Percentiles rank a stretch among this genome's conserved stretches.
Conservation (phyloP, 2,329 filamentous ascomycete species). For the Didymella exigua region DNA sequence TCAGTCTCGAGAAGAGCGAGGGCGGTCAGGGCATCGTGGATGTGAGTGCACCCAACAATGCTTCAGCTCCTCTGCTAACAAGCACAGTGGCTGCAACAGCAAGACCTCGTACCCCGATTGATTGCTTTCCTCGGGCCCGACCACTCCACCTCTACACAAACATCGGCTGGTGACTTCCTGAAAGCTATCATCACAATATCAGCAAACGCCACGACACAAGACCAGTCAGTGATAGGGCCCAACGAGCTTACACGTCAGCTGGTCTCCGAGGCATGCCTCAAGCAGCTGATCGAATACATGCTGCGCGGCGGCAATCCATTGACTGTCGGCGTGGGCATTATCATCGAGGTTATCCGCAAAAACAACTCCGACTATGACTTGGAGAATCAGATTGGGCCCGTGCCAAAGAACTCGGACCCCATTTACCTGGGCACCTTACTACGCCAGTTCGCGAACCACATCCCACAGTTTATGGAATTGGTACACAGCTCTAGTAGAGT, state of each 20-base stretch:
- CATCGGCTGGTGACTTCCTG: constrained; percentile 93
- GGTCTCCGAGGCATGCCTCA: constrained; percentile 82
- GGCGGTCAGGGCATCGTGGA: constrained; percentile 92
- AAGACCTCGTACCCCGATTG: constrained; percentile 84
- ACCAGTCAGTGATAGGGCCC: constrained; percentile 97
- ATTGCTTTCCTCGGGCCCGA: constrained; percentile 86
- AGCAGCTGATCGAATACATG: constrained; percentile 89
- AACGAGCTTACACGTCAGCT: constrained; percentile 96
- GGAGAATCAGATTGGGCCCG: constrained; percentile 81
- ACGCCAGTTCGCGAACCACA: constrained; percentile 84
- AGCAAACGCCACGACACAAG: constrained; percentile 95
- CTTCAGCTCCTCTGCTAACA: constrained; percentile 17
- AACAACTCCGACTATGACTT: constrained; percentile 99
- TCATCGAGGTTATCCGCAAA: constrained; percentile 98
- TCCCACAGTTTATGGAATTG: constrained; percentile 91
- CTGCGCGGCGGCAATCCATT: constrained; percentile 89
- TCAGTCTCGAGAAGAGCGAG: constrained; percentile 91
- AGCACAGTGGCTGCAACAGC: constrained; percentile 83
- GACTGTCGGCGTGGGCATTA: constrained; percentile 93
- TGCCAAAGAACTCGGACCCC: constrained; percentile 83
- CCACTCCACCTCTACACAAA: constrained; percentile 88
- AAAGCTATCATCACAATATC: constrained; percentile 99
- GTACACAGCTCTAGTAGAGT: constrained; percentile 75
- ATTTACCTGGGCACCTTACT: constrained; percentile 94
- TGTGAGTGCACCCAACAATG: constrained; percentile 58